Evolutionary conservation across 495 filamentous ascomycete genomes (phyloP), one percentile per base, ranked within the genome.

Genomic region (Pyrenula massariospora): DNA sequence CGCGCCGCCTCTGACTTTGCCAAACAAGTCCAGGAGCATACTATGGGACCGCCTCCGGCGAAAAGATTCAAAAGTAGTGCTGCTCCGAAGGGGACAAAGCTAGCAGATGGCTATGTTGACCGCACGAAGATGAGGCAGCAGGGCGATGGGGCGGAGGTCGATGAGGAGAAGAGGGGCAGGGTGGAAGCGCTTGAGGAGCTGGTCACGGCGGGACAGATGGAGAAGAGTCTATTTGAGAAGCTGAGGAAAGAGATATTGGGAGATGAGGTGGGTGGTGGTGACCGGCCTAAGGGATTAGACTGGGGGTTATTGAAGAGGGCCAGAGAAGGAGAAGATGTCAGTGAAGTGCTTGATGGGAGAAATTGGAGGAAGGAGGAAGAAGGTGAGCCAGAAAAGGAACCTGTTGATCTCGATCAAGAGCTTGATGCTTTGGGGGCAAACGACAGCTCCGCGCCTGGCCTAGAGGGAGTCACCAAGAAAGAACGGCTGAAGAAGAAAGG

Each of bases 271-370:
- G 70, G 70, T 1, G 86, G 84, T 62, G 92, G 88, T 36, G 88
- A 94, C 77, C 71, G 96, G 63, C 83, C 96, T 25, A 97, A 96
- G 69, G 93, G 93, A 1, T 69, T 98, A 57, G 94, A 98, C 70
- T 86, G 85, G 63, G 83, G 83, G 68, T 69, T 98, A 20, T 70
- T 98, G 52, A 82, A 85, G 67, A 77, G 86, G 63, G 77, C 90
- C 24, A 78, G 76, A 61, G 80, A 76, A 53, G 88, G 88, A 3
- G 88, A 92, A 67, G 83, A 92, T 73, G 77, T 61, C 1, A 22
- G 59, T 5, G 59, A 64, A 24, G 70, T 70, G 22, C 62, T 61
- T 22, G 65, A 65, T 10, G 54, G 51, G 58, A 55, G 20, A 57
- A 65, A 42, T 55, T 56, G 22, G 61, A 65, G 3, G 58, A 61